Evolutionary conservation across 1,284 basidiomycete species (phyloP), one percentile per base, ranked within the genome.

Genomic region (Takashimella koratensis): DNA sequence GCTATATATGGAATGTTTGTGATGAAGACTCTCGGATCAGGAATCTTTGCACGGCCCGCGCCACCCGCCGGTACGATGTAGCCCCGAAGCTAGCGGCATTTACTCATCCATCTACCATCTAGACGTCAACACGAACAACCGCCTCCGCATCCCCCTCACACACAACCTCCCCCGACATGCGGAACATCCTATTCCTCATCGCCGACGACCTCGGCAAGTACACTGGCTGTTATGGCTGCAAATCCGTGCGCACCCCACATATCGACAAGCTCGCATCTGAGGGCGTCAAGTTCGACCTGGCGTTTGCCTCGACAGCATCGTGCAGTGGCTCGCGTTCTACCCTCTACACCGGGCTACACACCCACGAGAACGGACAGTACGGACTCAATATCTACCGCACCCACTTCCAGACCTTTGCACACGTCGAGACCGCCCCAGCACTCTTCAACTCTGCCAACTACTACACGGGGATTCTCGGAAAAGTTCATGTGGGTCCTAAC

Each of bases 291-390:
- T 65, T 65, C 43, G 57, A 60, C 27, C n/a, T 26, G 10, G 60
- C 60, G 1, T 65, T 62, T 41, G 63, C 63, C 3, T 50, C 48
- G 36, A 65, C 63, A 0, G 60, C 63, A n/a, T 62, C 60, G 11
- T 65, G 63, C 42, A 48, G 43, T 16, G 58, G 63, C 1, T 49
- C 44, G 19, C 56, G 63, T 2, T 62, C 60, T 2, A 54, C 49
- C 40, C 53, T 65, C 40, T 65, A 62, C 47, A 62, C 63, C 13
- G 63, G 63, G n/a, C 56, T 65, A 2, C 63, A 65, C 49, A 60
- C 63, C 2, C 63, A 65, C 43, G 52, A 54, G 49, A 65, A 62
- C 47, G 63, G 63, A 20, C 63, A 58, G 49, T 65, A 65, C 45
- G 63, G 63, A 2, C 53, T 65, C 11, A 49, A 58, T n/a, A 26